Percentiles rank a stretch among this genome's conserved stretches.
Conservation (phyloP, 2,329 filamentous ascomycete species). For the Cordyceps militaris region DNA sequence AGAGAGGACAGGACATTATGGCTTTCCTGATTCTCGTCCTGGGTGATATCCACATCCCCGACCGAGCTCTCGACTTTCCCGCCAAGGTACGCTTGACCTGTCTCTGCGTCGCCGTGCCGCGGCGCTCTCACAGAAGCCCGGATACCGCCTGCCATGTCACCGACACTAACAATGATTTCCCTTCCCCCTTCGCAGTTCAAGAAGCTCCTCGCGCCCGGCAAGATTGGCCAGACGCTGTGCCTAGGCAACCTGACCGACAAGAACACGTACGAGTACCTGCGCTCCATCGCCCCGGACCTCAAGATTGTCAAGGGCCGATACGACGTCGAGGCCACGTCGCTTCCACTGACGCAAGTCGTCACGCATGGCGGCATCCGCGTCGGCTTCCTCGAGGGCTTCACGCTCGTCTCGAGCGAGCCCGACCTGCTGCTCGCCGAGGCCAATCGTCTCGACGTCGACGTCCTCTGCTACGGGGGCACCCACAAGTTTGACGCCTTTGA, state of each 20-base stretch:
- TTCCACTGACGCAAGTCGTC: conserved; percentile 59
- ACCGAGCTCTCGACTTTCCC: conserved; percentile 84
- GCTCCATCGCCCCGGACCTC: conserved; percentile 64
- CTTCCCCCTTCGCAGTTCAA: conserved; percentile 55
- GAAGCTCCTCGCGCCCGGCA: conserved; percentile 75
- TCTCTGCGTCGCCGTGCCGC: not conserved
- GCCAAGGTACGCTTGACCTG: conserved; percentile 59
- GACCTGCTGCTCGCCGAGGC: conserved; percentile 61
- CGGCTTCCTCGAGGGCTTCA: conserved; percentile 63
- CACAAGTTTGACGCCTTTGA: conserved; percentile 65
- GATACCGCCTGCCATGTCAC: not conserved
- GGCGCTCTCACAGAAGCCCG: not conserved
- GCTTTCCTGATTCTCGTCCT: conserved; percentile 87
- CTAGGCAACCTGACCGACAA: conserved; percentile 75
- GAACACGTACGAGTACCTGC: conserved; percentile 73
- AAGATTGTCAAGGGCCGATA: conserved; percentile 63
- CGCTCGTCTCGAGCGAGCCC: conserved; percentile 58
- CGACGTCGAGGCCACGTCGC: conserved; percentile 59
- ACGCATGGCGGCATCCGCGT: conserved; percentile 59
- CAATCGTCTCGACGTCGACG: conserved; percentile 61
- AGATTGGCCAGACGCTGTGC: conserved; percentile 76
- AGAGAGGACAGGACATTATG: conserved; percentile 45
- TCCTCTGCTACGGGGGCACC: conserved; percentile 62
- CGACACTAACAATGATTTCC: not conserved
- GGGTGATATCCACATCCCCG: conserved; percentile 89